These are phyloP conservation scores for Tetrahymena thermophila DNA, from an alignment of 73 alveolate species.

Conservation along the genomic window DNA sequence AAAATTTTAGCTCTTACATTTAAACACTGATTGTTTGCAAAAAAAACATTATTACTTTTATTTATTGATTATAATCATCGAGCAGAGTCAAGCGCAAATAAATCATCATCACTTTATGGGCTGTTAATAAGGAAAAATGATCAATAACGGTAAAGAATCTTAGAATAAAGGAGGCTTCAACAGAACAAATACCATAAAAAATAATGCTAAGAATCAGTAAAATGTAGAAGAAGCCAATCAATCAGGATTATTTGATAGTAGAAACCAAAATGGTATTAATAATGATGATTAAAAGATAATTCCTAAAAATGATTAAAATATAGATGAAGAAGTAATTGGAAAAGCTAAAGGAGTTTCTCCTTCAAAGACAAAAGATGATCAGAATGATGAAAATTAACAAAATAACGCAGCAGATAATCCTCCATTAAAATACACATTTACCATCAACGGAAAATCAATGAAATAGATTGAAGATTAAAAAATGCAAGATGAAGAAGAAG, in stretches of 20 bases:
- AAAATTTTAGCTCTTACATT: too few species aligned
- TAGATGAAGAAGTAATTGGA: background rate
- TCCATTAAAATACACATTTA: background rate
- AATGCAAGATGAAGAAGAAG: background rate
- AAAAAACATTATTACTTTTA: too few species aligned
- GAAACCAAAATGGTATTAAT: background rate
- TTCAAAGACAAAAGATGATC: background rate
- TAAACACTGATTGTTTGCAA: too few species aligned
- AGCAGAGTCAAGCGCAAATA: background rate
- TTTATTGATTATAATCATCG: too few species aligned
- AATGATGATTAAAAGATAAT: background rate
- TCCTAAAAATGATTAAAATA: background rate
- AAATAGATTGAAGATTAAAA: background rate
- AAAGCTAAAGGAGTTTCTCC: background rate
- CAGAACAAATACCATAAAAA: background rate
- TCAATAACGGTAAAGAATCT: background rate
- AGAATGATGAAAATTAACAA: background rate
- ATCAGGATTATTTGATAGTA: background rate
- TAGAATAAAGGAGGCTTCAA: background rate
- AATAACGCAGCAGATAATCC: background rate
- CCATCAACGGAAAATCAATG: background rate
- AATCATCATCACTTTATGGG: background rate
- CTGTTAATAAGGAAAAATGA: background rate
- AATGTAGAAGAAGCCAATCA: background rate
- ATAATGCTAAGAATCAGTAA: background rate